Conservation (phyloP, 139 green algal species). For the Ulvella scutata region DNA sequence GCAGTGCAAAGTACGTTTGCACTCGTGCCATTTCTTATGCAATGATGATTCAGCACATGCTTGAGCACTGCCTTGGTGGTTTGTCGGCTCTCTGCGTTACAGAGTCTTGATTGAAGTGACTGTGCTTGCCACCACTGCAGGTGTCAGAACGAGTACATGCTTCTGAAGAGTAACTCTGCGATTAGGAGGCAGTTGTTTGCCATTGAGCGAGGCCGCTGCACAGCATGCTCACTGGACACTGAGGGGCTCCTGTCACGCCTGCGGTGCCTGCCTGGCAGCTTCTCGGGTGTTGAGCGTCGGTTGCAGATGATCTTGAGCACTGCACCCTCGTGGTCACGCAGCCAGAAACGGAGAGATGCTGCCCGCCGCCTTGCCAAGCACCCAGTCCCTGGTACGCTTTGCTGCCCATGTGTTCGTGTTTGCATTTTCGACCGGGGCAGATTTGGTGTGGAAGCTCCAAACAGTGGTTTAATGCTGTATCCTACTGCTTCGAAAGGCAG, state of each 20-base stretch:
- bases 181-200: neutral
- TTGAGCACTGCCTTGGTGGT: too few relatives aligned
- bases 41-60: too few relatives aligned
- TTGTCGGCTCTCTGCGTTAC: too few relatives aligned
- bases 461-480: neutral
- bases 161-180: neutral
- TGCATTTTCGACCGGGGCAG: too few relatives aligned
- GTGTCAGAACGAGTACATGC: slow-evolving; percentile 1
- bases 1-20: neutral
- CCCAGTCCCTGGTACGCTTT: neutral
- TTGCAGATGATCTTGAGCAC: neutral
- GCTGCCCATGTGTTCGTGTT: neutral
- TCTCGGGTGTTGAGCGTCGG: neutral
- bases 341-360: neutral
- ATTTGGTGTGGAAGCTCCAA: neutral
- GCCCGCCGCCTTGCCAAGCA: neutral
- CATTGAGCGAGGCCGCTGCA: neutral
- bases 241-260: neutral
- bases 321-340: neutral
- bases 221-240: neutral
- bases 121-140: neutral
- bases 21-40: too few relatives aligned
- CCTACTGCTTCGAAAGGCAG: too few relatives aligned
- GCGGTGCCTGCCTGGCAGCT: neutral
- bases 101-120: too few relatives aligned